phyloP scores from a whole-genome alignment of 192 early-diverging fungal species.

The Coemansia sp. region DNA sequence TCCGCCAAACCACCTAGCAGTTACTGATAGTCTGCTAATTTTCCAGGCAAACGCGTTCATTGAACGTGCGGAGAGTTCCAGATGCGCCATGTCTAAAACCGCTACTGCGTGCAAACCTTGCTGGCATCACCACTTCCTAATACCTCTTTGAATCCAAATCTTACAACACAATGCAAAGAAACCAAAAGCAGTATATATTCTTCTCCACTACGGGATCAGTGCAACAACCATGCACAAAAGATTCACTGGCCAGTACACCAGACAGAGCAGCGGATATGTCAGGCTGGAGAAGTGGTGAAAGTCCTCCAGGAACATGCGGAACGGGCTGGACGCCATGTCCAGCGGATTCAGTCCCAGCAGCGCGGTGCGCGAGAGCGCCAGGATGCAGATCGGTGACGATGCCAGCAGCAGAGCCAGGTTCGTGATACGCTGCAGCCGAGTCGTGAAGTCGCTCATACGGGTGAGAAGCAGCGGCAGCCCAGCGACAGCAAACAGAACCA shows the following conservation, averaged over 20 bases:
- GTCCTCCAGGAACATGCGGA: conserved; percentile 57
- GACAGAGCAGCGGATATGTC: conserved; percentile 64
- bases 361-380: conserved; percentile 56
- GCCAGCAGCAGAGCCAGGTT: conserved; percentile 43
- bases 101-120: too few relatives aligned
- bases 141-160: too few relatives aligned
- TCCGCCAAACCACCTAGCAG: too few relatives aligned
- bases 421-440: conserved; percentile 2
- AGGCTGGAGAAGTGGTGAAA: conserved; percentile 65
- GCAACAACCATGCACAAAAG: conserved; percentile 47
- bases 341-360: conserved; percentile 42
- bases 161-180: not conserved
- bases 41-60: too few relatives aligned
- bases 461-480: conserved; percentile 65
- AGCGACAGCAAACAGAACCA: conserved; percentile 58
- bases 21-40: too few relatives aligned
- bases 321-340: conserved; percentile 51
- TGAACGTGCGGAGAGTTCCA: too few relatives aligned
- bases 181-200: not conserved
- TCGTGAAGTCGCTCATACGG: conserved; percentile 34
- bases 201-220: conserved; percentile 27
- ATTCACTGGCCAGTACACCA: conserved; percentile 71
- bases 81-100: too few relatives aligned
- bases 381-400: conserved; percentile 54
- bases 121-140: too few relatives aligned